Conservation (phyloP, 1,139 yeast genomes). For the Trichomonascaceae sp. region DNA sequence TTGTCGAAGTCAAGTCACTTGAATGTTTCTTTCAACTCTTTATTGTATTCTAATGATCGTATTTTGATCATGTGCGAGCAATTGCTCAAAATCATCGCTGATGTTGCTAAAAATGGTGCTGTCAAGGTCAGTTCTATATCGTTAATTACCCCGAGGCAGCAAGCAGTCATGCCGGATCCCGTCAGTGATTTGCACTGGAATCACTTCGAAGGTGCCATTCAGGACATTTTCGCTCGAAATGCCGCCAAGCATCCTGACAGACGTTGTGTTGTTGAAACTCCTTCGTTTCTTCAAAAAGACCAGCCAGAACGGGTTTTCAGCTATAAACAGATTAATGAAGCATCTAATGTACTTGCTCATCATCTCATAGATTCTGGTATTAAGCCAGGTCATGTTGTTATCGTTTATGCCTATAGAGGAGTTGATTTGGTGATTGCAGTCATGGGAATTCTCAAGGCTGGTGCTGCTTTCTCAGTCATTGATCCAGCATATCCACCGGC, state of each 20-base stretch:
- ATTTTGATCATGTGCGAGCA: slow-evolving; percentile 69
- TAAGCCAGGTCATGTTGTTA: slow-evolving; percentile 85
- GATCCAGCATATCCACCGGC: slow-evolving; percentile 99
- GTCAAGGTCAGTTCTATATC: slow-evolving; percentile 53
- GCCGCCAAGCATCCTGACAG: slow-evolving; percentile 80
- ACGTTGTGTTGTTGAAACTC: slow-evolving; percentile 88
- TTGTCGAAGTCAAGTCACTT: slow-evolving; percentile 30
- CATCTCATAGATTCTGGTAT: slow-evolving; percentile 77
- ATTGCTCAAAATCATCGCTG: slow-evolving; percentile 47
- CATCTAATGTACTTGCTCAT: slow-evolving; percentile 92
- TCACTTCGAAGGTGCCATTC: slow-evolving; percentile 89
- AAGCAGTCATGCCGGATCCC: slow-evolving; percentile 72
- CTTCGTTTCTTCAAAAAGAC: slow-evolving; percentile 49
- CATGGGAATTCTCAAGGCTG: slow-evolving; percentile 96
- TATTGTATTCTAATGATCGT: slow-evolving; percentile 67
- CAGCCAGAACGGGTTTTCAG: slow-evolving; percentile 66
- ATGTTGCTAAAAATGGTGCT: slow-evolving; percentile 33
- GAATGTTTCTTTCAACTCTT: slow-evolving; percentile 62
- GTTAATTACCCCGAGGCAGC: slow-evolving; percentile 61
- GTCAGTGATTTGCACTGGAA: slow-evolving; percentile 83
- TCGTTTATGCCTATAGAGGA: slow-evolving; percentile 96
- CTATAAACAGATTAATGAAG: slow-evolving; percentile 80
- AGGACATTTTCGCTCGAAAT: slow-evolving; percentile 83
- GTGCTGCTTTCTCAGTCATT: slow-evolving; percentile 96
- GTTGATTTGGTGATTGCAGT: slow-evolving; percentile 95